A percentile compares a stretch with the other conserved stretches of the same genome.
Evolutionary conservation across 257 asterid species (phyloP).

Genomic region (Rhazya stricta): DNA sequence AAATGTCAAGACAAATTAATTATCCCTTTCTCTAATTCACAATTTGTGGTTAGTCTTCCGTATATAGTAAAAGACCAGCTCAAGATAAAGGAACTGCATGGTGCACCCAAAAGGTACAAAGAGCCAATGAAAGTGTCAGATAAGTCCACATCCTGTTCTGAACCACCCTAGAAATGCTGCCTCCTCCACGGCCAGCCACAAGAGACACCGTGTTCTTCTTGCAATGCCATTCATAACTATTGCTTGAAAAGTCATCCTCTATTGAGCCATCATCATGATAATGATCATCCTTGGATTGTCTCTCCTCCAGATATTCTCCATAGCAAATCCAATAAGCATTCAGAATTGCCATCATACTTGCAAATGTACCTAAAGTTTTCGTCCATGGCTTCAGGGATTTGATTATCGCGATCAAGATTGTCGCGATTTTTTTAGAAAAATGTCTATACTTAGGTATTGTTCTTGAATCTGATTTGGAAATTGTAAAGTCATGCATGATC

Average conservation of each 20-base stretch:
- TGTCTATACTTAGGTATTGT: not conserved
- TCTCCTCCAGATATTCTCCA: conserved; percentile 24
- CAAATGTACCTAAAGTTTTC: conserved; percentile 15
- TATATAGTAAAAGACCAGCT: not conserved
- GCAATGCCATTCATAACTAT: conserved; percentile 10
- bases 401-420: conserved; percentile 10
- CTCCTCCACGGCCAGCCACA: not conserved
- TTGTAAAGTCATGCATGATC: conserved; percentile 18
- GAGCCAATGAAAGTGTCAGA: conserved; percentile 29
- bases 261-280: no score
- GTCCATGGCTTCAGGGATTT: conserved; percentile 25
- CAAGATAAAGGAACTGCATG: conserved; percentile 22
- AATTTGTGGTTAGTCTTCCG: conserved; percentile 15
- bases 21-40: conserved; percentile 19
- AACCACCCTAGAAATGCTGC: conserved; percentile 4
- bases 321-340: conserved; percentile 23
- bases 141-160: conserved; percentile 27
- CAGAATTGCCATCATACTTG: conserved; percentile 26
- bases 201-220: conserved; percentile 7
- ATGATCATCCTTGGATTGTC: not conserved
- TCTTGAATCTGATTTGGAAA: conserved; percentile 10
- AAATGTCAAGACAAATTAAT: conserved; percentile 11
- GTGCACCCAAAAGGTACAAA: conserved; percentile 34
- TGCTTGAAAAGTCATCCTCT: conserved; percentile 10
- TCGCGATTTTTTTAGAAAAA: conserved; percentile 10